Conservation (phyloP, 2,329 filamentous ascomycete genomes). For the Chrysoporthe cubensis region DNA sequence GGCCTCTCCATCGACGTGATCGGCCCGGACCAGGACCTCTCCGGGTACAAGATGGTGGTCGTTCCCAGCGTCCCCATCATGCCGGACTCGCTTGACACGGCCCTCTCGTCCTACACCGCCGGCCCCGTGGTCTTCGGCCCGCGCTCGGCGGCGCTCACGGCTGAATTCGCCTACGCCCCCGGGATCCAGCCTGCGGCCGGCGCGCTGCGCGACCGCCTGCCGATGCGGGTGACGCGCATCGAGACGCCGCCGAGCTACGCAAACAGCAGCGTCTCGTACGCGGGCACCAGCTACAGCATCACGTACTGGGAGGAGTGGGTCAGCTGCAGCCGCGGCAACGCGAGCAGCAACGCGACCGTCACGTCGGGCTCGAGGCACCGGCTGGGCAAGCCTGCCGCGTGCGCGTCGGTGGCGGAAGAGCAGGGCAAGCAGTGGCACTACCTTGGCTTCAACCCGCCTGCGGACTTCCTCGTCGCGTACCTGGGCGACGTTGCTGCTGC, state of each 20-base stretch:
- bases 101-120: constrained; percentile 24
- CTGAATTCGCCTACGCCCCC: constrained; percentile 29
- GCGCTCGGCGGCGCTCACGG: constrained; percentile 30
- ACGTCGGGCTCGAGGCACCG: constrained; percentile 32
- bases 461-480: constrained; percentile 31
- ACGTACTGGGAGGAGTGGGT: constrained; percentile 32
- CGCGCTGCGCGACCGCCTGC: constrained; percentile 29
- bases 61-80: constrained; percentile 33
- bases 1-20: constrained; percentile 33
- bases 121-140: constrained; percentile 32
- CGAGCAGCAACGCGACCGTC: constrained; percentile 29
- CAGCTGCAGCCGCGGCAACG: constrained; percentile 27
- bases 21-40: constrained; percentile 29
- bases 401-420: constrained; percentile 10
- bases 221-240: constrained; percentile 33
- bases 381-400: constrained; percentile 31
- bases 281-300: constrained; percentile 31
- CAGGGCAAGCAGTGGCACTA: constrained; percentile 29
- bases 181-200: constrained; percentile 31
- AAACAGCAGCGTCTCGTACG: constrained; percentile 30
- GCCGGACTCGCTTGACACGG: constrained; percentile 27
- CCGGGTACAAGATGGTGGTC: constrained; percentile 33
- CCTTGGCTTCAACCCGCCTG: constrained; percentile 33
- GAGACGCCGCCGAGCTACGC: constrained; percentile 33
- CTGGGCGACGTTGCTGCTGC: constrained; percentile 30